A percentile compares a stretch with the other conserved stretches of the same genome.
Conservation (phyloP, 2,329 filamentous ascomycete species). For the Xylariaceae sp. region DNA sequence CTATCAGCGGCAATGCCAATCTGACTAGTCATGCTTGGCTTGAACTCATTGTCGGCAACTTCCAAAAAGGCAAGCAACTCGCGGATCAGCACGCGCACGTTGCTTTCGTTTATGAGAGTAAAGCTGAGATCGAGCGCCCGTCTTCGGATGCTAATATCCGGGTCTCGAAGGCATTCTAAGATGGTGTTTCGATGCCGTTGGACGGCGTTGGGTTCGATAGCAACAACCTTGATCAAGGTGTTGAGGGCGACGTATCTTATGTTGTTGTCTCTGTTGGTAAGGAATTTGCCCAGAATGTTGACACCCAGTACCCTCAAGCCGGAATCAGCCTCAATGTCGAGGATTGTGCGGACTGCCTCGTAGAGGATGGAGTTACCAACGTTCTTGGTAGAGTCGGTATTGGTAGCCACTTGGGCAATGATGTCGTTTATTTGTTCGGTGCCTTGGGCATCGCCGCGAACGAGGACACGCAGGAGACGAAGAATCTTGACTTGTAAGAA, state of each 20-base stretch:
- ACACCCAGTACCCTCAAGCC: constrained; percentile 91
- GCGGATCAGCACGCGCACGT: constrained; percentile 87
- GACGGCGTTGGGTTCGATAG: constrained; percentile 95
- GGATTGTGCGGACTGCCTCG: constrained; percentile 92
- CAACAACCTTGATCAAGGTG: constrained; percentile 95
- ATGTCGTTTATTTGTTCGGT: constrained; percentile 99
- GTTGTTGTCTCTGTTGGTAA: constrained; percentile 98
- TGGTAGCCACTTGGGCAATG: constrained; percentile 92
- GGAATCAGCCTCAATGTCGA: constrained; percentile 97
- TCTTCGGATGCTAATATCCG: constrained; percentile 94
- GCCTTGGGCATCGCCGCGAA: constrained; percentile 77
- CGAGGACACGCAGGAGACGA: constrained; percentile 78
- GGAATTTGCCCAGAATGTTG: constrained; percentile 96
- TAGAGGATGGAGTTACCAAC: constrained; percentile 98
- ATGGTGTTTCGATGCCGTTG: constrained; percentile 97
- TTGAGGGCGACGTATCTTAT: constrained; percentile 98
- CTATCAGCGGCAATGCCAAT: constrained; percentile 96
- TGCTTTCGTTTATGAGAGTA: constrained; percentile 94
- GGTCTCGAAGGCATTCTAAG: constrained; percentile 89
- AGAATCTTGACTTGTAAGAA: constrained; percentile 97
- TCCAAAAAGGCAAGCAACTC: constrained; percentile 94
- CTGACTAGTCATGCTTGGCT: constrained; percentile 95
- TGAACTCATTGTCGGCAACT: constrained; percentile 97
- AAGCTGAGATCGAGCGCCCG: constrained; percentile 97
- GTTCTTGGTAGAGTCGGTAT: constrained; percentile 97